phyloP scores from a whole-genome alignment of 1,139 yeast species.

The Protomyces arabidopsidicola region DNA sequence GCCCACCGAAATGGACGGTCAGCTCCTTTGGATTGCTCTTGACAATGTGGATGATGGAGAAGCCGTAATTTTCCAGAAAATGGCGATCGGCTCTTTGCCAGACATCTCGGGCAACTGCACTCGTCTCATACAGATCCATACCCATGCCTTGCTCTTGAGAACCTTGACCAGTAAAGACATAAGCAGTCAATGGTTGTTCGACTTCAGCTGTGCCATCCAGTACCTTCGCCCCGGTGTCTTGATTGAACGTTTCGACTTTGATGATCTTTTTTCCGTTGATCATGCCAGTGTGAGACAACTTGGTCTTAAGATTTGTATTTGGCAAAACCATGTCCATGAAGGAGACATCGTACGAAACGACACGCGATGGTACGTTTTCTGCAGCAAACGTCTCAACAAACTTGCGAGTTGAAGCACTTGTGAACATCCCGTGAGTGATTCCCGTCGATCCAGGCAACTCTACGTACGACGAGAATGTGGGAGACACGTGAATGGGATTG shows the following conservation, averaged over 20 bases:
- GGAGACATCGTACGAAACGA: constrained; percentile 84
- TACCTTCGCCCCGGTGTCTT: constrained; percentile 70
- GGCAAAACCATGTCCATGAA: constrained; percentile 98
- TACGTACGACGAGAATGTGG: constrained; percentile 90
- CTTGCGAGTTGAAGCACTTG: constrained; percentile 90
- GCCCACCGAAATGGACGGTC: constrained; percentile 96
- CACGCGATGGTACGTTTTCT: constrained; percentile 90
- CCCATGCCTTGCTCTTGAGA: constrained; percentile 99
- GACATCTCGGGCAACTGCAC: constrained; percentile 87
- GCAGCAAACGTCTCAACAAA: constrained; percentile 99
- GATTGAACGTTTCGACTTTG: constrained; percentile 82
- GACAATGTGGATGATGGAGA: constrained; percentile 92
- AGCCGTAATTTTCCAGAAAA: constrained; percentile 89
- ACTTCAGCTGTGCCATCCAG: constrained; percentile 95
- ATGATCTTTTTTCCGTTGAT: constrained; percentile 97
- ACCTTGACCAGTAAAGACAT: constrained; percentile 98
- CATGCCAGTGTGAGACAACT: constrained; percentile 96
- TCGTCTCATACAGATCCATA: constrained; percentile 90
- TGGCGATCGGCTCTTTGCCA: constrained; percentile 98
- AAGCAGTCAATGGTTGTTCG: constrained; percentile 94
- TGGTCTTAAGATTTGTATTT: constrained; percentile 80
- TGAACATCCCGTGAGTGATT: constrained; percentile 98
- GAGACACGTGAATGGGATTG: constrained; percentile 96
- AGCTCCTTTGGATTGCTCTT: constrained; percentile 92
- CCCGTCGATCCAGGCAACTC: constrained; percentile 75